Base-by-base conservation (phyloP, 345 rosid genomes). In the Aegle marmelos region DNA sequence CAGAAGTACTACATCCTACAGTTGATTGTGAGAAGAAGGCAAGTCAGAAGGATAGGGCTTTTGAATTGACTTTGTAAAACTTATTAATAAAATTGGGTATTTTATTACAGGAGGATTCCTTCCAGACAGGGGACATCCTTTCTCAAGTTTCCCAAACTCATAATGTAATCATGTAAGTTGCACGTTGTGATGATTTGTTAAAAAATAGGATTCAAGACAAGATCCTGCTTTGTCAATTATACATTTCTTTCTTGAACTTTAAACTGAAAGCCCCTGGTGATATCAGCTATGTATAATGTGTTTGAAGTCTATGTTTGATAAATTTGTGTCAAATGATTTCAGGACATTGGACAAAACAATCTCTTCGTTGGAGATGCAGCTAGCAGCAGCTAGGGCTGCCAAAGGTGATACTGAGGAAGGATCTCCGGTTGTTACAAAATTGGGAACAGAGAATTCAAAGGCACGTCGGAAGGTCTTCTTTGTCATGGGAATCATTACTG, bases 141-240 rank as follows among this genome's bases (percentile, higher is more conserved):
- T 96, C 97, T 78, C 95, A 85, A 83, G 97, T 96, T 80, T 87
- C 95, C n/a, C 97, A 92, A 86, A 91, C 98, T 78, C 97, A 87
- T 83, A 90, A 92, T 82, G 91, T 92, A 68, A 92, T 94, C 88
- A 79, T 87, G 99, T 94, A 90, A 87, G 87, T 78, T 71, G 45
- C 76, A 33, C 45, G 30, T 70, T 79, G 39, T 39, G 61, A 33
- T 70, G 68, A 66, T 60, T 69, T 11, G 6, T 81, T 68, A 36
- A 73, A 77, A 58, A 2, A 9, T 59, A 30, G 22, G 36, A 30
- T 78, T 72, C 72, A 65, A 66, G 14, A 41, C 57, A 64, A 39
- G 70, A 64, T 7, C 24, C 10, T 45, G 9, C 24, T 75, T 54
- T 11, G 8, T 10, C 31, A 27, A 61, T 54, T 64, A 11, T 50